Conservation (phyloP, 2,329 filamentous ascomycete species). For the Fusarium albidum region DNA sequence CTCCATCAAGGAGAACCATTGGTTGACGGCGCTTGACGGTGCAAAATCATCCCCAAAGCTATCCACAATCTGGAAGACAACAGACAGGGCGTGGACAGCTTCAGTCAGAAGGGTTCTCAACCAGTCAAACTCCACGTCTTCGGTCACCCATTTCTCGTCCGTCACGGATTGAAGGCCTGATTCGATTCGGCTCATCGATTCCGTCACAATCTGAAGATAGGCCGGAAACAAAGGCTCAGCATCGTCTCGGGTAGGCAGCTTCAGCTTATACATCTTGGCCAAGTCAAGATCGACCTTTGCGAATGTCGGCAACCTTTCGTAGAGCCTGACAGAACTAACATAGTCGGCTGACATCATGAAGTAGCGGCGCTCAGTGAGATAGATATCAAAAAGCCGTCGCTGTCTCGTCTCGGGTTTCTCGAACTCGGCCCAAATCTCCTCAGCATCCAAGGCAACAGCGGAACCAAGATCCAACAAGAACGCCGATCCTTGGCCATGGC, state of each 20-base stretch:
- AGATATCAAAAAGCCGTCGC: conserved; percentile 73
- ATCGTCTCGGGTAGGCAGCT: conserved; percentile 43
- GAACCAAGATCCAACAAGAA: conserved; percentile 63
- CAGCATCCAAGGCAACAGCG: conserved; percentile 57
- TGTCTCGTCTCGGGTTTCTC: conserved; percentile 69
- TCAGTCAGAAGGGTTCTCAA: conserved; percentile 71
- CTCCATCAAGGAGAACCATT: conserved; percentile 80
- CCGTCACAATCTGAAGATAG: conserved; percentile 57
- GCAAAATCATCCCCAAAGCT: conserved; percentile 63
- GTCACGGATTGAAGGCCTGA: conserved; percentile 59
- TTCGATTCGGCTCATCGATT: conserved; percentile 59
- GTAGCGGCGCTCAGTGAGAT: conserved; percentile 75
- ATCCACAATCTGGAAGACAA: conserved; percentile 77
- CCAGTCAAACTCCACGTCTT: conserved; percentile 67
- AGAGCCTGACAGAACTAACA: conserved; percentile 58
- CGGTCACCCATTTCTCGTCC: conserved; percentile 59
- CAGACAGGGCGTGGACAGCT: conserved; percentile 75
- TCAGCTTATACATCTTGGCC: conserved; percentile 43
- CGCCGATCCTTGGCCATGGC: conserved; percentile 65
- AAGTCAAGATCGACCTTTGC: conserved; percentile 39
- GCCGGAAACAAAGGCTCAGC: conserved; percentile 56
- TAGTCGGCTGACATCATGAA: conserved; percentile 71
- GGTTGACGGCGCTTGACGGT: conserved; percentile 64
- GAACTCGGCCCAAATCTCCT: conserved; percentile 66
- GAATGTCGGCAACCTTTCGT: conserved; percentile 47